Evolutionary conservation across 805 yeast genomes (phyloP).

Genomic region (Saccharomycopsis fermentans): DNA sequence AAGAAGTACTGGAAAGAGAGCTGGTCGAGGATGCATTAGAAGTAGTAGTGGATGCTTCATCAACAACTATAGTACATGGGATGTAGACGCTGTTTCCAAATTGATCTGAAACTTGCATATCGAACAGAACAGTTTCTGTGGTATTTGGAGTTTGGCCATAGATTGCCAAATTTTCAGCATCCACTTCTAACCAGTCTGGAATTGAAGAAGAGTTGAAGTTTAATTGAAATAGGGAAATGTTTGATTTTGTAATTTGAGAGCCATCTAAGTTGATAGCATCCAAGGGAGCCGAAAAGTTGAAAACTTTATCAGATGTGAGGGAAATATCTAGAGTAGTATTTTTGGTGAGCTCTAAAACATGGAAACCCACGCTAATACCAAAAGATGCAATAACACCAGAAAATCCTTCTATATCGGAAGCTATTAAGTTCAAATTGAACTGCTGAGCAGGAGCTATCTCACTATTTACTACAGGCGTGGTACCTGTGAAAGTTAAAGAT

Average conservation of each 20-base stretch:
- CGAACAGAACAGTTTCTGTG: constrained; percentile 34
- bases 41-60: not conserved
- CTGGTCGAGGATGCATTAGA: not conserved
- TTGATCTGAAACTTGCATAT: constrained; percentile 47
- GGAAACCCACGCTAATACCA: constrained; percentile 77
- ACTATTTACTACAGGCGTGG: constrained; percentile 80
- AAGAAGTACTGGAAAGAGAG: constrained; percentile 36
- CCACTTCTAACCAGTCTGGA: constrained; percentile 51
- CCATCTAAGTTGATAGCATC: constrained; percentile 57
- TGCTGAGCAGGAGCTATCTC: constrained; percentile 76
- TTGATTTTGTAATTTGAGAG: constrained; percentile 31
- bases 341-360: constrained; percentile 38
- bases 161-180: constrained; percentile 31
- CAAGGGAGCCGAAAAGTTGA: constrained; percentile 11
- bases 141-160: constrained; percentile 47
- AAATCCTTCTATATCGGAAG: constrained; percentile 66
- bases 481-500: constrained; percentile 65
- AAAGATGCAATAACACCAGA: constrained; percentile 64
- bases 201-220: constrained; percentile 27
- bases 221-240: constrained; percentile 45
- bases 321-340: not conserved
- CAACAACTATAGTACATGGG: constrained; percentile 37
- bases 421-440: constrained; percentile 64
- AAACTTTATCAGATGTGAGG: not conserved
- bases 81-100: constrained; percentile 51